phyloP scores from a whole-genome alignment of 176 grass and related monocot species.

The Raddia distichophylla region DNA sequence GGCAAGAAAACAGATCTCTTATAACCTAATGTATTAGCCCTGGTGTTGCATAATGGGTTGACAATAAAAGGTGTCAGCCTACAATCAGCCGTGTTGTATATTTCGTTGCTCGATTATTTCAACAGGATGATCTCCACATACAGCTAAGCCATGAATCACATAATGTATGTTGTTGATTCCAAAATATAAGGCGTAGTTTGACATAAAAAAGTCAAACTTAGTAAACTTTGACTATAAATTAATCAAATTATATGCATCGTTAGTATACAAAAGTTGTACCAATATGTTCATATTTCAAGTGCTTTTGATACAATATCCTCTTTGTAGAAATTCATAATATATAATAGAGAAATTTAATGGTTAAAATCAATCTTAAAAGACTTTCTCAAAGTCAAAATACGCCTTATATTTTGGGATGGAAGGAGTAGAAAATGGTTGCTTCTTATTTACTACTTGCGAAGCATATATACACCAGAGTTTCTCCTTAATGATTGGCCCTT shows the following conservation, averaged over 20 bases:
- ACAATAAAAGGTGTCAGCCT: not conserved
- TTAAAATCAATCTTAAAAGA: too few relatives aligned
- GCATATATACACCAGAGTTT: not conserved
- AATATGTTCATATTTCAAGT: too few relatives aligned
- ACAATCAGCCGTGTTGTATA: not conserved
- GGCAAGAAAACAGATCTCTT: not conserved
- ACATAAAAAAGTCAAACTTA: too few relatives aligned
- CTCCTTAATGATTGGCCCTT: not conserved
- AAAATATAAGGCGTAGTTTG: too few relatives aligned
- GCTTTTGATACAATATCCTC: too few relatives aligned
- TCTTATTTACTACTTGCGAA: slow-evolving; percentile 20
- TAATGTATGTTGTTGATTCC: not conserved
- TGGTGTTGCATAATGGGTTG: not conserved
- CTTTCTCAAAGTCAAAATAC: too few relatives aligned
- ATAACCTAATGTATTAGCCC: not conserved
- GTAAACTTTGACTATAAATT: too few relatives aligned
- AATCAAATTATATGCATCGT: too few relatives aligned
- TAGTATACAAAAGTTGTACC: too few relatives aligned
- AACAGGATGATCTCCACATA: not conserved
- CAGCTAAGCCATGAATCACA: not conserved
- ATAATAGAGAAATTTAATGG: too few relatives aligned
- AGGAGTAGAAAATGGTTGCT: not conserved
- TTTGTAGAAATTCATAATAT: too few relatives aligned
- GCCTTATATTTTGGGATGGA: too few relatives aligned
- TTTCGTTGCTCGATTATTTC: not conserved